Evolutionary conservation across 2,329 filamentous ascomycete species (phyloP).

Genomic region (Trichoderma sp.): DNA sequence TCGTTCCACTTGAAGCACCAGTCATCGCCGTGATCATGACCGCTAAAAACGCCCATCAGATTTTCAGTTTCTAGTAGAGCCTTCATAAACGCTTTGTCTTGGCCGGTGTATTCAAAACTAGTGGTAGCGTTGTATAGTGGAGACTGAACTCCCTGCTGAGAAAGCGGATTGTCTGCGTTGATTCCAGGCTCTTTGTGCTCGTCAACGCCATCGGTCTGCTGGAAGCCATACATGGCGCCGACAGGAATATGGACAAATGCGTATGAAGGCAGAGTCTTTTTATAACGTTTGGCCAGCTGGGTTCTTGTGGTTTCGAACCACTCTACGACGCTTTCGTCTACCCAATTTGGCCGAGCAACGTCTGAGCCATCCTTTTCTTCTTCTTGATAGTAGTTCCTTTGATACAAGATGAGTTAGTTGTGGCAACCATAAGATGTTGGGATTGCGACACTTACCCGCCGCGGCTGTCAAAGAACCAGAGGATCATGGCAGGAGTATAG

Average conservation of each 20-base stretch:
- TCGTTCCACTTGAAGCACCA: not conserved
- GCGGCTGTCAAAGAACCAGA: constrained; percentile 1
- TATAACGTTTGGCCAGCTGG: not conserved
- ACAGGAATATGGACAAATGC: not conserved
- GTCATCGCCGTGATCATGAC: not conserved
- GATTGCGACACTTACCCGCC: not conserved
- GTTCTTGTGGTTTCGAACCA: not conserved
- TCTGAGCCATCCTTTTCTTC: not conserved
- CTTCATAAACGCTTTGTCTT: not conserved
- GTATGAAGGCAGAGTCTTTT: not conserved
- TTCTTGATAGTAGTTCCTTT: not conserved
- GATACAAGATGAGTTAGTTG: not conserved
- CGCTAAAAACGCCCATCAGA: not conserved
- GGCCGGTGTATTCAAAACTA: not conserved
- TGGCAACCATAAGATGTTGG: not conserved
- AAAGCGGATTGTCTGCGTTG: not conserved
- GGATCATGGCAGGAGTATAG: not conserved
- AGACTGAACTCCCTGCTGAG: not conserved
- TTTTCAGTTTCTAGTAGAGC: not conserved
- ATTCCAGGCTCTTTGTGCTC: not conserved
- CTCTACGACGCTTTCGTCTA: not conserved
- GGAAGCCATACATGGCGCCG: not conserved
- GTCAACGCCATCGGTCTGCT: not conserved
- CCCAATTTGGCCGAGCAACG: not conserved
- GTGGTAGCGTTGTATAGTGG: not conserved